phyloP scores from a whole-genome alignment of 768 basidiomycete species.

The Dacryopinax primogenitus region DNA sequence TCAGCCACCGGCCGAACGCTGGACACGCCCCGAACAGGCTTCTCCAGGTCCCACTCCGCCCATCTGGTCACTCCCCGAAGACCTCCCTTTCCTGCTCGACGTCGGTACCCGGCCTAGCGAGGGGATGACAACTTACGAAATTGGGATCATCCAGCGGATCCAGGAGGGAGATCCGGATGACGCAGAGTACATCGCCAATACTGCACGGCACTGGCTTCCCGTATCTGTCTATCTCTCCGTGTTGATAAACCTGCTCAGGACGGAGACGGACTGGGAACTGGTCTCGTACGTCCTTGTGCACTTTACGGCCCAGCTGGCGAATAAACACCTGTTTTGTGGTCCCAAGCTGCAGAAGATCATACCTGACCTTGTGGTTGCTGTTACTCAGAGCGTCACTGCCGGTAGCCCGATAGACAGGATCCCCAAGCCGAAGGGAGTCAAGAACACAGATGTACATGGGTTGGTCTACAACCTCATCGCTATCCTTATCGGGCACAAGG shows the following conservation, averaged over 20 bases:
- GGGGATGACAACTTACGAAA: conserved; percentile 30
- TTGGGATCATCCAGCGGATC: conserved; percentile 18
- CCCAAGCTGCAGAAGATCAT: conserved; percentile 58
- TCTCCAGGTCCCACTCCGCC: conserved; percentile 7
- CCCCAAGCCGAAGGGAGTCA: conserved; percentile 26
- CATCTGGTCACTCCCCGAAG: conserved; percentile 61
- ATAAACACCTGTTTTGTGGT: conserved; percentile 95
- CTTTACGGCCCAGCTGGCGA: conserved; percentile 78
- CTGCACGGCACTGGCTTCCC: conserved; percentile 39
- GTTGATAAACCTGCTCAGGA: conserved; percentile 52
- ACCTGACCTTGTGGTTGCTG: conserved; percentile 44
- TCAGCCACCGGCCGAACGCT: not conserved
- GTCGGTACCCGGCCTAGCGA: conserved; percentile 46
- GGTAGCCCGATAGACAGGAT: conserved; percentile 1
- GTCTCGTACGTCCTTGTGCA: conserved; percentile 84
- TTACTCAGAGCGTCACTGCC: conserved; percentile 29
- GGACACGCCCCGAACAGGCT: not conserved
- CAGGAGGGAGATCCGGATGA: conserved; percentile 15
- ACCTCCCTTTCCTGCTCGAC: conserved; percentile 49
- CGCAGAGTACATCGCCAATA: conserved; percentile 9
- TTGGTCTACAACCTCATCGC: conserved; percentile 77
- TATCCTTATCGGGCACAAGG: conserved; percentile 75
- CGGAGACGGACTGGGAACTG: conserved; percentile 82
- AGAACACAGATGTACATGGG: conserved; percentile 71
- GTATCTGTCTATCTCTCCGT: conserved; percentile 59